Conservation (phyloP, 2,329 filamentous ascomycete genomes). For the Penicillium janthinellum region DNA sequence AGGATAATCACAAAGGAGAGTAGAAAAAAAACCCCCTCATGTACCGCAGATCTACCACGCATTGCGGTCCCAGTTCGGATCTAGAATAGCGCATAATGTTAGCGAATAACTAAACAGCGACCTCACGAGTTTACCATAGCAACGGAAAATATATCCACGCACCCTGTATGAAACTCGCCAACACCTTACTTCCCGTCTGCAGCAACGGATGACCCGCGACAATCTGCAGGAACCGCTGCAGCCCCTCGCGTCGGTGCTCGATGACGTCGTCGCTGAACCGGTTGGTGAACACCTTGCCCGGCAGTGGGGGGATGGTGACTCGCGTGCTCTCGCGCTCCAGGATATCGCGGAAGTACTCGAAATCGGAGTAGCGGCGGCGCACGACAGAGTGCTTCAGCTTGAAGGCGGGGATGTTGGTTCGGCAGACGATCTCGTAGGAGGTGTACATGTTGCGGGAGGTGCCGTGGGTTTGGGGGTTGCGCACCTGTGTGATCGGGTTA, state of each 20-base stretch:
- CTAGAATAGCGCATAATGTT: slow-evolving; percentile 32
- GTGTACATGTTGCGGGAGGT: slow-evolving; percentile 97
- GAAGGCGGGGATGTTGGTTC: slow-evolving; percentile 98
- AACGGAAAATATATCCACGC: slow-evolving; percentile 29
- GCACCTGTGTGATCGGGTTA: slow-evolving; percentile 62
- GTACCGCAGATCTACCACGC: slow-evolving; percentile 62
- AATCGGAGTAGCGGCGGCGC: slow-evolving; percentile 92
- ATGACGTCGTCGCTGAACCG: slow-evolving; percentile 98
- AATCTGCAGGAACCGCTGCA: slow-evolving; percentile 96
- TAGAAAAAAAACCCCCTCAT: background rate
- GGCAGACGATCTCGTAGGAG: slow-evolving; percentile 96
- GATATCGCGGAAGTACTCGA: slow-evolving; percentile 98
- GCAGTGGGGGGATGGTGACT: slow-evolving; percentile 92
- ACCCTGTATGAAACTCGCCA: slow-evolving; percentile 97
- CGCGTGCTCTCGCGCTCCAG: slow-evolving; percentile 91
- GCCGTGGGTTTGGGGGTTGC: slow-evolving; percentile 90
- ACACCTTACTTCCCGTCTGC: slow-evolving; percentile 95
- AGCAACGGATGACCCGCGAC: slow-evolving; percentile 94
- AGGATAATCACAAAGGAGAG: slow-evolving; percentile 1
- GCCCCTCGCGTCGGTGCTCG: slow-evolving; percentile 84
- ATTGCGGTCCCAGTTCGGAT: slow-evolving; percentile 78
- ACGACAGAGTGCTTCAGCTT: slow-evolving; percentile 89
- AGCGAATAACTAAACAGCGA: background rate
- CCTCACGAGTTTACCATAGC: no score
- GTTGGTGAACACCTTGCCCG: slow-evolving; percentile 97